phyloP scores from a whole-genome alignment of 75 land plant species.

The Sequoia sempervirens region DNA sequence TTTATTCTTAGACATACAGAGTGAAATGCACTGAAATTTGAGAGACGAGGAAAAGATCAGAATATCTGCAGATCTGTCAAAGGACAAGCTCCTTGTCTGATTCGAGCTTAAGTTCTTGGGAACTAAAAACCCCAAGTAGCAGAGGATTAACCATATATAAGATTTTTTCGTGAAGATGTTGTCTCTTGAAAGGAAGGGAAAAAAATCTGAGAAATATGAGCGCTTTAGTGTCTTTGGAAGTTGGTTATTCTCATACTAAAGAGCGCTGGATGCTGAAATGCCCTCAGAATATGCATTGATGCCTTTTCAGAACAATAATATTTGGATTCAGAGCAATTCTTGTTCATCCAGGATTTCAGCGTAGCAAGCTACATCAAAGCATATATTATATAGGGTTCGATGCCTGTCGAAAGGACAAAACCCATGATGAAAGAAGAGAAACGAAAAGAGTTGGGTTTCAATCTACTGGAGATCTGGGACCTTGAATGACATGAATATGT shows the following conservation, averaged over 20 bases:
- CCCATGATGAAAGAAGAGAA: not conserved
- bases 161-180: not conserved
- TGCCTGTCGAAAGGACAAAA: not conserved
- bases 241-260: not conserved
- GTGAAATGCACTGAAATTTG: no score
- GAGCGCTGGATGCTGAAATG: not conserved
- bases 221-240: not conserved
- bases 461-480: not conserved
- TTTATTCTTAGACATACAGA: no score
- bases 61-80: not conserved
- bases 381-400: no score
- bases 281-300: not conserved
- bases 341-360: not conserved
- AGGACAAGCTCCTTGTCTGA: not conserved
- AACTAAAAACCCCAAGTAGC: not conserved
- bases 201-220: not conserved
- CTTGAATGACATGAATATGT: not conserved
- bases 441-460: not conserved
- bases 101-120: not conserved
- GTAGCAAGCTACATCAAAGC: not conserved
- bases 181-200: no score
- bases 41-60: not conserved
- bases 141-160: not conserved
- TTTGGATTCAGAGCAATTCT: not conserved
- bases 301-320: not conserved